A percentile compares a stretch with the other conserved stretches of the same genome.
Conservation (phyloP, 1,139 yeast species). For the Kluyveromyces sp. region DNA sequence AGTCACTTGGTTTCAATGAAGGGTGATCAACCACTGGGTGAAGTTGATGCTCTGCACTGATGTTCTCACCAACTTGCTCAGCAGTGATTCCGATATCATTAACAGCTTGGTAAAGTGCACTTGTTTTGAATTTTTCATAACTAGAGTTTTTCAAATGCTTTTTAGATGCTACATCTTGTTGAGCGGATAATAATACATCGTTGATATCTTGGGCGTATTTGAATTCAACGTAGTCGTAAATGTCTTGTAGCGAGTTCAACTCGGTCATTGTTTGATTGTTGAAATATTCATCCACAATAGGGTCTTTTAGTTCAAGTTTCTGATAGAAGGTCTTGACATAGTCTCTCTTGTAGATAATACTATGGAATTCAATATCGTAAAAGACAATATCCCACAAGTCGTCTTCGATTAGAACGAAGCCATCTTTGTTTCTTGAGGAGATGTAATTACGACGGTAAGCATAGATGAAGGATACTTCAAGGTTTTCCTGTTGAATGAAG, state of each 20-base stretch:
- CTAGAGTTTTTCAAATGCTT: slow-evolving; percentile 66
- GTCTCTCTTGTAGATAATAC: slow-evolving; percentile 68
- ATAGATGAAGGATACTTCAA: slow-evolving; percentile 96
- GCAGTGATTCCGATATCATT: slow-evolving; percentile 71
- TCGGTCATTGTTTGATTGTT: slow-evolving; percentile 59
- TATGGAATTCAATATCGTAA: slow-evolving; percentile 83
- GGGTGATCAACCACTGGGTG: slow-evolving; percentile 69
- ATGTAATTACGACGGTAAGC: slow-evolving; percentile 85
- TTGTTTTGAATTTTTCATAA: slow-evolving; percentile 67
- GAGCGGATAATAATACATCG: slow-evolving; percentile 33
- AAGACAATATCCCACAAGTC: slow-evolving; percentile 89
- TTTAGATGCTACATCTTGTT: slow-evolving; percentile 31
- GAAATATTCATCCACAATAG: slow-evolving; percentile 48
- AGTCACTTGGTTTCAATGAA: slow-evolving; percentile 52
- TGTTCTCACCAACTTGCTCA: slow-evolving; percentile 76
- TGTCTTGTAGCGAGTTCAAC: slow-evolving; percentile 56
- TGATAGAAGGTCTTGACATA: slow-evolving; percentile 53
- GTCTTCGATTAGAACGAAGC: slow-evolving; percentile 61
- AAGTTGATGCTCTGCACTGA: slow-evolving; percentile 61
- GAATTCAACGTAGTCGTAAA: slow-evolving; percentile 77
- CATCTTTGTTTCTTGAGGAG: slow-evolving; percentile 44
- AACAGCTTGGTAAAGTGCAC: slow-evolving; percentile 62
- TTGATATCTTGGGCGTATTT: slow-evolving; percentile 68
- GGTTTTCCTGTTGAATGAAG: slow-evolving; percentile 66
- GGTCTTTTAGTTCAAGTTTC: slow-evolving; percentile 50